Conservation (phyloP, 1,139 yeast genomes). For the Scheffersomyces segobiensis region DNA sequence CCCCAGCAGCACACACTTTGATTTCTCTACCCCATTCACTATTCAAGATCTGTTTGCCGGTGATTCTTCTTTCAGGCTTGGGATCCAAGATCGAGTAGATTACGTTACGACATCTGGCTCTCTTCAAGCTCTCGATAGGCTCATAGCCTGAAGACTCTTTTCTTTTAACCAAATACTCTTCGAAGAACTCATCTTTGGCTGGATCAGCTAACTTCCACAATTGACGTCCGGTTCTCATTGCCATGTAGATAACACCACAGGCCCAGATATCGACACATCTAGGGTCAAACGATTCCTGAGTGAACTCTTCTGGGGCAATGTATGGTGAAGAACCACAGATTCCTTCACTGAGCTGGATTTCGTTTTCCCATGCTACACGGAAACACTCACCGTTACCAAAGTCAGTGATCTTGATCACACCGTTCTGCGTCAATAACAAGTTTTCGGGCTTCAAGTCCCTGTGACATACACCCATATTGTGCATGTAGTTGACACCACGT, state of each 20-base stretch:
- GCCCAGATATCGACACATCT: constrained; percentile 95
- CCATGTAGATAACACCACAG: constrained; percentile 96
- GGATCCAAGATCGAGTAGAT: constrained; percentile 92
- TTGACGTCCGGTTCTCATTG: constrained; percentile 95
- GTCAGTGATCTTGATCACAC: constrained; percentile 85
- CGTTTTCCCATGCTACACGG: constrained; percentile 94
- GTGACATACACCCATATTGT: constrained; percentile 95
- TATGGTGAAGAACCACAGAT: constrained; percentile 89
- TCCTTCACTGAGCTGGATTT: constrained; percentile 80
- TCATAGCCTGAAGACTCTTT: constrained; percentile 84
- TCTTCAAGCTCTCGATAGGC: constrained; percentile 79
- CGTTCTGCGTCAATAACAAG: constrained; percentile 73
- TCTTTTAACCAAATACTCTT: constrained; percentile 70
- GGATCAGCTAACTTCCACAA: constrained; percentile 84
- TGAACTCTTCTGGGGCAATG: constrained; percentile 94
- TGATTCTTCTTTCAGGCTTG: constrained; percentile 80
- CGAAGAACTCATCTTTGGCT: constrained; percentile 76
- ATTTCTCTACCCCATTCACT: constrained; percentile 97
- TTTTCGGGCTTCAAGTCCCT: constrained; percentile 96
- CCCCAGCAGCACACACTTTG: constrained; percentile 71
- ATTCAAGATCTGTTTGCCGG: constrained; percentile 82
- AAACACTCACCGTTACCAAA: constrained; percentile 96
- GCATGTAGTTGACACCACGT: constrained; percentile 93
- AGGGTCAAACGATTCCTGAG: constrained; percentile 77
- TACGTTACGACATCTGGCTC: constrained; percentile 88